phyloP scores from a whole-genome alignment of 2,329 filamentous ascomycete genomes.

The Cercospora citrullina region DNA sequence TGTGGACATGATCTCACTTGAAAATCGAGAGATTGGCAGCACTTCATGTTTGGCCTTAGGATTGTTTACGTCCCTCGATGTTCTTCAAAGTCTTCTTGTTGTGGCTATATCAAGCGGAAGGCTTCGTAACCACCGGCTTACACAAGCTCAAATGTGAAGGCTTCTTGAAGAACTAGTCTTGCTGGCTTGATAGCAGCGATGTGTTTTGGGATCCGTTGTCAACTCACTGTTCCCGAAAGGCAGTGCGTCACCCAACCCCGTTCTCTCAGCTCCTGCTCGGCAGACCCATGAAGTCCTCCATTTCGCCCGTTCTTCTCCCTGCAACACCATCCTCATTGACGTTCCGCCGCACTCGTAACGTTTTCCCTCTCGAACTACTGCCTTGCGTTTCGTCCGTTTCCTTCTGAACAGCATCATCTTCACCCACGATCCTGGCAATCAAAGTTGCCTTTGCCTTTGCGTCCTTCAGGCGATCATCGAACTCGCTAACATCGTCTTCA shows the following conservation, averaged over 20 bases:
- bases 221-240: too few species aligned
- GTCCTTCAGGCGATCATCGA: slow-evolving; percentile 83
- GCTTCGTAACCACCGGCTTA: too few species aligned
- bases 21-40: too few species aligned
- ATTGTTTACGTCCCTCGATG: too few species aligned
- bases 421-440: slow-evolving; percentile 69
- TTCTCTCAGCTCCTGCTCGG: slow-evolving; percentile 18
- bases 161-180: too few species aligned
- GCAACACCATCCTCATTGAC: slow-evolving; percentile 23
- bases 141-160: too few species aligned
- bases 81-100: too few species aligned
- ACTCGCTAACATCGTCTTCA: slow-evolving; percentile 86
- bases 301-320: slow-evolving; percentile 36
- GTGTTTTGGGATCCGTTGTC: too few species aligned
- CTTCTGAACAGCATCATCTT: slow-evolving; percentile 33
- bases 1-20: too few species aligned
- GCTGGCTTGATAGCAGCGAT: neutral
- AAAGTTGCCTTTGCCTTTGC: slow-evolving; percentile 83
- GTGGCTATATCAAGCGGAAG: too few species aligned
- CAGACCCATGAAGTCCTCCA: slow-evolving; percentile 42
- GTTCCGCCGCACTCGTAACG: slow-evolving; percentile 29
- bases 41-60: too few species aligned
- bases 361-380: slow-evolving; percentile 12
- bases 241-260: too few species aligned
- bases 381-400: neutral